Evolutionary conservation across 805 yeast genomes (phyloP), one percentile per base, ranked within the genome.

Genomic region (Candida ortonii): DNA sequence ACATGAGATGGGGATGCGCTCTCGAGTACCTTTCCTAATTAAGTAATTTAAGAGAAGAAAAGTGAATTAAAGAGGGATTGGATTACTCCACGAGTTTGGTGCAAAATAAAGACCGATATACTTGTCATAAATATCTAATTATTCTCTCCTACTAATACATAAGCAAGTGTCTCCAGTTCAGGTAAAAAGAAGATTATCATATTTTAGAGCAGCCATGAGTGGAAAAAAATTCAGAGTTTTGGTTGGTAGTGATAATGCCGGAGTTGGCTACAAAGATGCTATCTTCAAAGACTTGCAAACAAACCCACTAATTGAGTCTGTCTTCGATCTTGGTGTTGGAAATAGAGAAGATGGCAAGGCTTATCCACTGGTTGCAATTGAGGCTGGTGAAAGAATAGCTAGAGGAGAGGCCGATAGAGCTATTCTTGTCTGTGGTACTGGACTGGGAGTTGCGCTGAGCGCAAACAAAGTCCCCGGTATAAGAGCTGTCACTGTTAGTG

Each of bases 401-500:
- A 39, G 44, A 9, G 69, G 68, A 6, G 59, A 67, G 36, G 70
- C 68, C 8, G 73, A 69, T 38, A 50, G 75, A 16, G 75, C 65
- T 8, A 59, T 69, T 18, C 50, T 69, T 25, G 62, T 69, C 42
- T 69, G 74, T 46, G 74, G 73, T 3, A 69, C 74, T 7, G 74
- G 74, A 1, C 54, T 69, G 22, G 74, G 74, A 1, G 73, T 69
- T n/a, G 71, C 72, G 10, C 59, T 69, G 31, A 53, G 67, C 23
- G 73, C 74, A 10, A 69, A 68, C 52, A 68, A 68, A 44, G 74
- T 68, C 14, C 47, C 56, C 3, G 73, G 73, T 8, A 67, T 68
- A 34, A 52, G 73, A 28, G 73, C 73, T 1, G 73, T 64, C 7
- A 68, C 73, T 15, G 73, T 73, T 4, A 73, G 68, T 38, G 73